Evolutionary conservation across 169 alveolate genomes (phyloP), one percentile per base, ranked within the genome.

Genomic region (Toxoplasma gondii): DNA sequence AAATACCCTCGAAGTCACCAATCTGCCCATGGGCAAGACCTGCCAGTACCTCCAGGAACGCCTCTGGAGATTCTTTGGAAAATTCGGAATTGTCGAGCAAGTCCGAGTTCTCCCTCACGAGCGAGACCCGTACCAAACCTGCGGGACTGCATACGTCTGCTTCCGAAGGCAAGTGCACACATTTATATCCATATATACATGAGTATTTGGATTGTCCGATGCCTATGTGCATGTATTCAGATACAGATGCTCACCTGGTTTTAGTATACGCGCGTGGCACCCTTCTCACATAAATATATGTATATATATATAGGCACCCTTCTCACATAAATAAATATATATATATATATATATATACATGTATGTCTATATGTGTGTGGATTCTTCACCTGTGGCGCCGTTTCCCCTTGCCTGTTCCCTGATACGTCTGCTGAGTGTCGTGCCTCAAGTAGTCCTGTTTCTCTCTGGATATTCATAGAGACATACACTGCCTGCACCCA

Each of bases 41-140:
- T 98, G 98, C 12, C 98, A 98, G 94, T 98, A 97, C 84, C 87
- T 98, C 92, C 99, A 98, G 96, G 99, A 97, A 83, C 86, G 99
- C 45, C 95, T 98, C 54, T 92, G 98, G 95, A 91, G 98, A 31
- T 96, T 95, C 95, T 97, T 97, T 88, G 92, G 97, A n/a, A 97
- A 96, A 88, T 98, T 95, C 92, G 99, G 99, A n/a, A 94, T 93
- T 29, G 97, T 98, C 87, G 87, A 95, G 84, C 95, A 94, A 70
- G 93, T 97, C 80, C 94, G 98, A 39, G 97, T 97, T 81, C 95
- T 97, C 93, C 98, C 98, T 12, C 97, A 98, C 64, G 96, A 96
- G 10, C 97, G 97, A 80, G 99, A 98, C 90, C 98, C 99, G 9
- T 98, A 97, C 93, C 98, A 97, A 87, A 96, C 97, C 95, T 96